Evolutionary conservation across 2,329 filamentous ascomycete species (phyloP), one percentile per base, ranked within the genome.

Genomic region (Cladophialophora exuberans): DNA sequence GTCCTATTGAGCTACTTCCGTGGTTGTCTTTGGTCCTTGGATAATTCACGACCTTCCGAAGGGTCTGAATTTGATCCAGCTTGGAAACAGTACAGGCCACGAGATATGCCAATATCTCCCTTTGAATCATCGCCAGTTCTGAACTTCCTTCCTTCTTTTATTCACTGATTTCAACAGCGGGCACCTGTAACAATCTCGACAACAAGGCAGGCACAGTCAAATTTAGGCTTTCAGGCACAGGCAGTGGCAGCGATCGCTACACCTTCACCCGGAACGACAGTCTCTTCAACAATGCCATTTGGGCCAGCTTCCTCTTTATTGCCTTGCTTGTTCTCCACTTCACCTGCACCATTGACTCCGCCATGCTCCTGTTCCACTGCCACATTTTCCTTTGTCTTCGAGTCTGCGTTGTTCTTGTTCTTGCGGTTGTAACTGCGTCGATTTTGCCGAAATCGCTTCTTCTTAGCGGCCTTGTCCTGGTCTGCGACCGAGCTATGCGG

Each of bases 361-460:
- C n/a, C 17, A 20, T 1, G 28, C 4, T 41, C 35, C 17, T 49
- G 38, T 13, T n/a, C 35, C 17, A 39, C 46, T 2, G 7, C 33
- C 13, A 39, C 35, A 13, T 18, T 39, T 15, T 31, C 46, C 30
- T 41, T 22, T 4, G 18, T 28, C n/a, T 41, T 36, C 5, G 22
- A 20, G 11, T 13, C 2, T 20, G 22, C 23, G 18, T 25, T 41
- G 11, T 28, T 20, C 35, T 31, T 49, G 25, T 9, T 33, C 33
- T 49, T 49, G 5, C 25, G 33, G 22, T n/a, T n/a, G n/a, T n/a
- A 17, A 15, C 33, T 6, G 10, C 46, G 46, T 11, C 46, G 46
- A n/a, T 41, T 30, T 22, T 28, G 28, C 33, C 46, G 38, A 9
- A 26, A 17, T n/a, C 45, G 30, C 31, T 49, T 49, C 35, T 49